Percentiles rank a stretch among this genome's conserved stretches.
Conservation (phyloP, 768 basidiomycete species). For the Cystobasidium onofrii region DNA sequence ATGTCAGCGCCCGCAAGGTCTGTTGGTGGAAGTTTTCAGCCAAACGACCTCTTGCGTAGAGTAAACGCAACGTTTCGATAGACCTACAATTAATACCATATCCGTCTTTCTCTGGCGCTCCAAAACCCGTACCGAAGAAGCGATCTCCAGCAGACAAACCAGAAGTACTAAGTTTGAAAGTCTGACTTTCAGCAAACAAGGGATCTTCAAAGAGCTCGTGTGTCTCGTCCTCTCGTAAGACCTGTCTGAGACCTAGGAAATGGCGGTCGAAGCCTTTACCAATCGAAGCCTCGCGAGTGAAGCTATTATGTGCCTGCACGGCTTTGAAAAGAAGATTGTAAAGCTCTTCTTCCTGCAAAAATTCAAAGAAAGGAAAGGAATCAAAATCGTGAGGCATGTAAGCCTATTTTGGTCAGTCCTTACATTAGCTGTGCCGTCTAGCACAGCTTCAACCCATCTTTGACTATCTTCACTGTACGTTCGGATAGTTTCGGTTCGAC, state of each 20-base stretch:
- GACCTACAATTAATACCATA: conserved; percentile 87
- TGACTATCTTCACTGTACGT: conserved; percentile 72
- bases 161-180: conserved; percentile 91
- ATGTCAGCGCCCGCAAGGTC: conserved; percentile 70
- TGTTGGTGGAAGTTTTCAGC: too few relatives aligned
- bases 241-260: conserved; percentile 51
- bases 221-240: conserved; percentile 60
- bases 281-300: conserved; percentile 83
- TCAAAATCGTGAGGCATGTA: too few relatives aligned
- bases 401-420: conserved; percentile 21
- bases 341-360: conserved; percentile 45
- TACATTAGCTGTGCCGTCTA: conserved; percentile 44
- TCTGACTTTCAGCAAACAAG: conserved; percentile 60
- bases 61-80: background rate
- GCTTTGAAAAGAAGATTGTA: conserved; percentile 59
- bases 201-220: conserved; percentile 46
- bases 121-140: conserved; percentile 88
- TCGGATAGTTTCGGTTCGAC: conserved; percentile 93
- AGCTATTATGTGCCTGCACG: conserved; percentile 59
- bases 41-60: too few relatives aligned
- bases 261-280: conserved; percentile 84
- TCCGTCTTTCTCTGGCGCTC: conserved; percentile 69
- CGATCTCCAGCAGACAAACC: conserved; percentile 74
- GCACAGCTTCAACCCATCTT: conserved; percentile 80
- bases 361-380: background rate